Percentiles rank a stretch among this genome's conserved stretches.
These are phyloP conservation scores for Leccinum boreale DNA, from an alignment of 768 basidiomycete species.

Conservation along the genomic window DNA sequence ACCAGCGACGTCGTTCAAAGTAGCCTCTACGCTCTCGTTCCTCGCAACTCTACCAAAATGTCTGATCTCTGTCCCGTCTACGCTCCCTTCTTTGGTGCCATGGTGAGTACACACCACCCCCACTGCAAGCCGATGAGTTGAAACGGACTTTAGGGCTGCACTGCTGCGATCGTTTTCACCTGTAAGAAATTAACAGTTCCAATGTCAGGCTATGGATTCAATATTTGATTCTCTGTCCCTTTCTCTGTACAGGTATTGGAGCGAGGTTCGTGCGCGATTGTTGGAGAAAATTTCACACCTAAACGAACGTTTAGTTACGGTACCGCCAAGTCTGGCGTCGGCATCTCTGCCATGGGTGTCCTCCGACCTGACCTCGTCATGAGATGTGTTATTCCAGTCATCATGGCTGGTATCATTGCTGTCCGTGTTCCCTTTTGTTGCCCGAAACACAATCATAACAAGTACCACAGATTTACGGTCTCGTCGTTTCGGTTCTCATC, in stretches of 20 bases:
- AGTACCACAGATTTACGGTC: slow-evolving; percentile 78
- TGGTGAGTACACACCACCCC: slow-evolving; percentile 52
- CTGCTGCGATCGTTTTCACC: slow-evolving; percentile 95
- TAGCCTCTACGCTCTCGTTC: background rate
- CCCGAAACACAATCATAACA: background rate
- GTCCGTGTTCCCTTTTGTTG: slow-evolving; percentile 47
- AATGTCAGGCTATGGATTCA: background rate
- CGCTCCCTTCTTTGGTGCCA: slow-evolving; percentile 96
- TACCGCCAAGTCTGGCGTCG: slow-evolving; percentile 98
- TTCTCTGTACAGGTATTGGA: slow-evolving; percentile 61
- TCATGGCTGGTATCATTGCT: slow-evolving; percentile 99
- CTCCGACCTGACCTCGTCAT: slow-evolving; percentile 97
- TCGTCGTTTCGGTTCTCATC: slow-evolving; percentile 98
- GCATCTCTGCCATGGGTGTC: slow-evolving; percentile 97
- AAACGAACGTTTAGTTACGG: slow-evolving; percentile 69
- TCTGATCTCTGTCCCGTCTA: slow-evolving; percentile 90
- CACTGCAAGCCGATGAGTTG: slow-evolving; percentile 4
- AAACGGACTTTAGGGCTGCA: slow-evolving; percentile 69
- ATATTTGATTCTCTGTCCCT: background rate
- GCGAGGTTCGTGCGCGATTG: slow-evolving; percentile 57
- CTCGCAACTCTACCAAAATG: slow-evolving; percentile 36
- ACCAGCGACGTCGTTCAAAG: background rate
- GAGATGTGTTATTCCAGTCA: slow-evolving; percentile 95
- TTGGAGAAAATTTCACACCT: background rate
- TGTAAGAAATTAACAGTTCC: slow-evolving; percentile 51